Conservation (phyloP, 805 yeast species). For the Jamesozyma lodderae region DNA sequence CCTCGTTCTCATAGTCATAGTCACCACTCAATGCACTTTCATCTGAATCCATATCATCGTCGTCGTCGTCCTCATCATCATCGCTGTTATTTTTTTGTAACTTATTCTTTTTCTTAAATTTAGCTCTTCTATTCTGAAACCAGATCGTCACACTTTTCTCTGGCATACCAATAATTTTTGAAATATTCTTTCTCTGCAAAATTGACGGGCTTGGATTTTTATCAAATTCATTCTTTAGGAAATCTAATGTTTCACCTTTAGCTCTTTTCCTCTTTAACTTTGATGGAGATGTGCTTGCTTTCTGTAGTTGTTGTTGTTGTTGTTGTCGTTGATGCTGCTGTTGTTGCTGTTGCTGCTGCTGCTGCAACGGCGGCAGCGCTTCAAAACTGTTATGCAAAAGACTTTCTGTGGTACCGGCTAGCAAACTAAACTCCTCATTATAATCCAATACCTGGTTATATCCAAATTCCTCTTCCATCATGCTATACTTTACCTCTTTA, state of each 20-base stretch:
- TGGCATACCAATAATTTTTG: conserved; percentile 68
- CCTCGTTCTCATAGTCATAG: conserved; percentile 4
- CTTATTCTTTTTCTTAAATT: conserved; percentile 42
- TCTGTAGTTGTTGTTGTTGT: background rate
- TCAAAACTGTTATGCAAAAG: no score
- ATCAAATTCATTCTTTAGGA: conserved; percentile 58
- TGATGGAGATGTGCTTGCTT: conserved; percentile 2
- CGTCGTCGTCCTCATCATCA: conserved; percentile 7
- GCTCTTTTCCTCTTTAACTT: conserved; percentile 55
- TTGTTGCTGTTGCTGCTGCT: background rate
- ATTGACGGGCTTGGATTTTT: conserved; percentile 70
- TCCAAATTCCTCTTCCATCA: conserved; percentile 4
- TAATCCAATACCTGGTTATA: conserved; percentile 11
- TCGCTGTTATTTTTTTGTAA: conserved; percentile 5
- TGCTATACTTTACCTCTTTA: no score
- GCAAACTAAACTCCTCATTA: conserved; percentile 3
- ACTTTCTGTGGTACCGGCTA: no score
- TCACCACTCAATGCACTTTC: conserved; percentile 7
- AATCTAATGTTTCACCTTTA: conserved; percentile 68
- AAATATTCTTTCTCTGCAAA: conserved; percentile 57
- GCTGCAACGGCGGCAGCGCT: background rate
- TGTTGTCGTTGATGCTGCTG: background rate
- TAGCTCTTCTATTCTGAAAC: conserved; percentile 86
- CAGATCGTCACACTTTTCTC: conserved; percentile 86
- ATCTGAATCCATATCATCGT: background rate